Evolutionary conservation across 1,139 yeast genomes (phyloP), one percentile per base, ranked within the genome.

Genomic region (Arxiozyma heterogenica): DNA sequence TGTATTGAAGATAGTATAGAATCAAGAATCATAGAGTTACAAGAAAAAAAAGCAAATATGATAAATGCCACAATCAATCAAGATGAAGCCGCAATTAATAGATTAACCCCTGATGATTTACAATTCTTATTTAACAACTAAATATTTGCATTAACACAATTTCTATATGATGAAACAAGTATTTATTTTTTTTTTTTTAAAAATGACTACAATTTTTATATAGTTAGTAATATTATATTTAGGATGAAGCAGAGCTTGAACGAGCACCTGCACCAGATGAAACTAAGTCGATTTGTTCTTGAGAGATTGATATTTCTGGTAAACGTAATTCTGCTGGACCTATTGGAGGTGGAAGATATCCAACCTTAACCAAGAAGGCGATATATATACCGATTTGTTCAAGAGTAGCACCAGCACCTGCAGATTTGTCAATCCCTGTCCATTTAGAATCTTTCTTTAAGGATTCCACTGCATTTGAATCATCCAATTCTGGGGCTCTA

Each of bases 41-140:
- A 93, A 68, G 98, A 93, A 57, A 94, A 94, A 73, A 93, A 93
- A 73, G 98, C 98, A 7, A 88, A 88, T 63, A 93, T 93, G 99
- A 94, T 93, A 57, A 85, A 88, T 68, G 98, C 98, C 0, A 93
- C 98, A 0, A 86, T 93, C 55, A 94, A 91, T 58, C 83, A 84
- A 54, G 98, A 93, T 64, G 95, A 89, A 61, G 86, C 86, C 8
- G 97, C 98, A 0, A 84, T 93, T 51, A 90, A 79, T 65, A 76
- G 90, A 57, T 75, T 93, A 56, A 89, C 97, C 0, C 95, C 97
- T 0, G 95, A 88, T 51, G 98, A 93, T 69, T 79, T 93, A 73
- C 97, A 93, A 71, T 93, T 93, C 71, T 78, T 93, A 72, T 93
- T 93, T 71, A 86, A 79, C 75, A 86, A 85, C 64, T 87, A 71